Evolutionary conservation across 73 alveolate genomes (phyloP), one percentile per base, ranked within the genome.

Genomic region (Paramecium caudatum): DNA sequence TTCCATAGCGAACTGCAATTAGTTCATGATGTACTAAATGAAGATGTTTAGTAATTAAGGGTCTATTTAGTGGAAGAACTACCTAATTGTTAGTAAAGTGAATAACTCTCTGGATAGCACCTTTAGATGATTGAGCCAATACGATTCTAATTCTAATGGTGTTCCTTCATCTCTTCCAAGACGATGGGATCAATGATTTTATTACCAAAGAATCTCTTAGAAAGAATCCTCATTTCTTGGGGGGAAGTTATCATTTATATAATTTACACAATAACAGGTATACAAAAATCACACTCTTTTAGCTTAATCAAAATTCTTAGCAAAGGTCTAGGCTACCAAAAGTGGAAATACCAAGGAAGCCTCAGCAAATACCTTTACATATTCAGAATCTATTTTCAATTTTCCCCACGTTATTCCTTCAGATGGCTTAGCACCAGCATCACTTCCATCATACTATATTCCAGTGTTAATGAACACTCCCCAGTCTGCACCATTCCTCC

Each of bases 321-420:
- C 99, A 94, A 98, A 98, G 4, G 99, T 97, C 91, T 97, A 96
- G 30, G 98, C 99, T 47, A 98, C 98, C 63, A 98, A 47, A 21
- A 98, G 91, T 16, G 99, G 99, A 46, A 97, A 95, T 9, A 96
- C 99, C 16, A 97, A 82, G 27, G 98, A 70, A 12, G 98, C 96
- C 84, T 98, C 99, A 32, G 98, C 93, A 90, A 90, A 98, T n/a
- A 98, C 90, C 91, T 98, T 98, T 46, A 96, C 97, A 82, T 96
- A 96, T 65, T 91, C 68, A 16, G 99, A 96, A 33, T 94, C 97
- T 15, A 92, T 91, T 91, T 95, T 94, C 47, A 95, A 95, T 87
- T 96, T 96, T 13, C 99, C 99, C 99, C 99, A 96, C 61, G 98
- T 92, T 41, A 96, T 98, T 21, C 99, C 99, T 91, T 98, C 99